Conservation (phyloP, 176 grass and related monocot species). For the Triticum turgidum region DNA sequence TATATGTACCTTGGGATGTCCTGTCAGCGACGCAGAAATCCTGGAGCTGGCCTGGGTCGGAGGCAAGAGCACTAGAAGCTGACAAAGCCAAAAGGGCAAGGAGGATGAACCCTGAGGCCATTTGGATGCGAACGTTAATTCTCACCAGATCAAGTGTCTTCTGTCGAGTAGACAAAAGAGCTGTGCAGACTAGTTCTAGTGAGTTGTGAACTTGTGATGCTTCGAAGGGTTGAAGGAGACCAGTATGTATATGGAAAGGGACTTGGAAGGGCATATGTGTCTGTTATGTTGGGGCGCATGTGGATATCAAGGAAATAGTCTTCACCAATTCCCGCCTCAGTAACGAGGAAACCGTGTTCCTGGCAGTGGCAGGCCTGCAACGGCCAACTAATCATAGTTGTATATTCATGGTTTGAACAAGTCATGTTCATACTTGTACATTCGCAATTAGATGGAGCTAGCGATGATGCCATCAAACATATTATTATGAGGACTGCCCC, state of each 20-base stretch:
- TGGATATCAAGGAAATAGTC: neutral
- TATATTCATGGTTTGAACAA: too few species aligned
- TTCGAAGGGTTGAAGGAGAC: neutral
- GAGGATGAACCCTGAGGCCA: neutral
- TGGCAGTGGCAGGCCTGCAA: neutral
- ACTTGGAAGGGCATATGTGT: neutral
- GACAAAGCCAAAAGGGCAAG: neutral
- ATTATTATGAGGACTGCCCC: too few species aligned
- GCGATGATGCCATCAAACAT: too few species aligned
- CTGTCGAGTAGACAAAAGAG: too few species aligned
- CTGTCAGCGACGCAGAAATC: conserved; percentile 74
- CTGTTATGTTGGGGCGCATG: neutral
- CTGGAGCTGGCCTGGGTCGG: conserved; percentile 53
- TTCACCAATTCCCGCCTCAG: neutral
- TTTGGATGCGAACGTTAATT: neutral
- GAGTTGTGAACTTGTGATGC: neutral
- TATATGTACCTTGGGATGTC: neutral
- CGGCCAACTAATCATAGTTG: neutral
- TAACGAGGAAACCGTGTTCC: neutral
- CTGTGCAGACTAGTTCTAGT: neutral
- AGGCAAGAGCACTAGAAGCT: neutral
- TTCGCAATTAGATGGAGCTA: too few species aligned
- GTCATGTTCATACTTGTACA: too few species aligned
- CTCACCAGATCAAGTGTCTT: neutral
- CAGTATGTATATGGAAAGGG: neutral